Percentiles rank a stretch among this genome's conserved stretches.
Evolutionary conservation across 768 basidiomycete species (phyloP).

Genomic region (Agrocybe pediades): DNA sequence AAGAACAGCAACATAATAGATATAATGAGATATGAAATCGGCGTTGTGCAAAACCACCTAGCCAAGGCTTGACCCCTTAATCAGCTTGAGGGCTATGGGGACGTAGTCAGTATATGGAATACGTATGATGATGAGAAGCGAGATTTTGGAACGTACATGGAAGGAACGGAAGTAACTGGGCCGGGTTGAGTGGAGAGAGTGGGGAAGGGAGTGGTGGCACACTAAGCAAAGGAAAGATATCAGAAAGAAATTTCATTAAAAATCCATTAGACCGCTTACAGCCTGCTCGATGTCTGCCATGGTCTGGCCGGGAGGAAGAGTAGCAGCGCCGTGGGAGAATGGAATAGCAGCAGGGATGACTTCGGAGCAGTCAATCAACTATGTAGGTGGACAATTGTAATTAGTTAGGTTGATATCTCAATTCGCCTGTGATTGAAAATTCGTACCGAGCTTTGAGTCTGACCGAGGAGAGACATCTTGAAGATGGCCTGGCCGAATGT

Average conservation of each 20-base stretch:
- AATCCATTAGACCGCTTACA: constrained; percentile 16
- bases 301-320: constrained; percentile 17
- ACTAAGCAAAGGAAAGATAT: not conserved
- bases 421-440: no score
- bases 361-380: constrained; percentile 45
- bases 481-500: constrained; percentile 42
- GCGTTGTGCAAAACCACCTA: no score
- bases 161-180: constrained; percentile 11
- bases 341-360: constrained; percentile 35
- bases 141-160: constrained; percentile 13
- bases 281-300: constrained; percentile 20
- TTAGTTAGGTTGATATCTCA: not conserved
- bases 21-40: no score
- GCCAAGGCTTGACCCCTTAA: no score
- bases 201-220: constrained; percentile 15
- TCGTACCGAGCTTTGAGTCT: constrained; percentile 25
- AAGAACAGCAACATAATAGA: no score
- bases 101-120: no score
- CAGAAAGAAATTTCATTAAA: not conserved
- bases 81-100: no score
- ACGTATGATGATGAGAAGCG: no score
- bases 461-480: constrained; percentile 44
- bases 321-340: constrained; percentile 10
- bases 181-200: constrained; percentile 17
- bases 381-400: not conserved